These are phyloP conservation scores for Pleodorina starrii DNA, from an alignment of 139 green algal genomes.

Conservation along the genomic window DNA sequence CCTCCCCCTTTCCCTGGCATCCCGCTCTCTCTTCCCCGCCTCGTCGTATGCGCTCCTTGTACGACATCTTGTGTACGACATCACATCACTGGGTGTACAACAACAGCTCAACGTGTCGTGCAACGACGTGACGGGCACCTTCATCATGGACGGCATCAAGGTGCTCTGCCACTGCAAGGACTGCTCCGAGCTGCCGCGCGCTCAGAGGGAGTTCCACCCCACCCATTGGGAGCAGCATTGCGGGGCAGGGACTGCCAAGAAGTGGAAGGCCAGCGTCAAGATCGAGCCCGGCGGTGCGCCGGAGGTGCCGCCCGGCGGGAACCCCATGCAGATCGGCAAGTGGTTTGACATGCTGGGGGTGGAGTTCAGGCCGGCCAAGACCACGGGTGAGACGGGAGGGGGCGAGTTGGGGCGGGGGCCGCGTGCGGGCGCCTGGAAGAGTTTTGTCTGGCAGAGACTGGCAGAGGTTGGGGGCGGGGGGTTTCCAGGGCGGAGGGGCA, in stretches of 20 bases:
- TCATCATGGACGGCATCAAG: constrained; percentile 59
- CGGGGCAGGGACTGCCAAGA: constrained; percentile 77
- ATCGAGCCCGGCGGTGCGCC: constrained; percentile 61
- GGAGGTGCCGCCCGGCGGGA: constrained; percentile 48
- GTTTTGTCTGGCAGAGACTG: no score
- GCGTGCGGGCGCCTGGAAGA: no score
- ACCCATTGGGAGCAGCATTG: constrained; percentile 76
- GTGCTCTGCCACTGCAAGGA: constrained; percentile 65
- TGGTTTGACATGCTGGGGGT: constrained; percentile 47
- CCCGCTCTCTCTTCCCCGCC: no score
- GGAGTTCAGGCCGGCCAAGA: constrained; percentile 56
- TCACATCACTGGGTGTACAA: no score
- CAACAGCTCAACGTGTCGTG: constrained; percentile 63
- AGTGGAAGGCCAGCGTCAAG: constrained; percentile 84
- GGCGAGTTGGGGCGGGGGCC: neutral
- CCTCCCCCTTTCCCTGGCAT: no score
- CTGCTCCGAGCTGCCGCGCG: constrained; percentile 44
- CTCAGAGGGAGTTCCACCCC: constrained; percentile 37
- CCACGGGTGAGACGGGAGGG: constrained; percentile 34
- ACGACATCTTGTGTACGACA: no score
- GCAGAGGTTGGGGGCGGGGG: no score
- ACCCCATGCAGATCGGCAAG: constrained; percentile 65
- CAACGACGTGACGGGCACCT: constrained; percentile 59
- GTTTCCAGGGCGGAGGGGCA: no score
- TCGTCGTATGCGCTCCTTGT: no score